phyloP scores from a whole-genome alignment of 2,329 filamentous ascomycete species.

The Neonectria ditissima region DNA sequence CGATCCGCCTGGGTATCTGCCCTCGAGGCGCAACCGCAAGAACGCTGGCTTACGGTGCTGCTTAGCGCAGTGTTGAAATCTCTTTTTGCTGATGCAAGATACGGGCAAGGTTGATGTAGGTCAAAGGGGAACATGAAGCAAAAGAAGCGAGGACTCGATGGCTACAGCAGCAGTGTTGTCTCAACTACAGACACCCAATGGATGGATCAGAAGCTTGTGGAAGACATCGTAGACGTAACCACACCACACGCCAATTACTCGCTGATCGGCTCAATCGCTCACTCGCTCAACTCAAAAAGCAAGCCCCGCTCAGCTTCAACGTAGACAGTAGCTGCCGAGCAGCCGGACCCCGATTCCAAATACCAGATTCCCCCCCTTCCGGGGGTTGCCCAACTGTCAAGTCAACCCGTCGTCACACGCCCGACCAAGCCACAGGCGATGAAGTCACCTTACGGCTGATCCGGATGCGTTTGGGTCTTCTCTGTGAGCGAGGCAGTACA shows the following conservation, averaged over 20 bases:
- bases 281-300: neutral
- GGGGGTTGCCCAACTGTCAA: neutral
- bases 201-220: neutral
- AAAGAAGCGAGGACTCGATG: neutral
- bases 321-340: neutral
- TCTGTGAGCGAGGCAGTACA: conserved; percentile 1
- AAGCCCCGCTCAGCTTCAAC: neutral
- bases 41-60: no score
- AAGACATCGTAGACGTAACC: neutral
- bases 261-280: neutral
- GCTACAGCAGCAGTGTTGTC: neutral
- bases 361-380: neutral
- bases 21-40: neutral
- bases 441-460: conserved; percentile 6
- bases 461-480: neutral
- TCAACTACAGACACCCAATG: neutral
- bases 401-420: conserved; percentile 8
- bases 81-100: neutral
- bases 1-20: neutral
- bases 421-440: conserved; percentile 4
- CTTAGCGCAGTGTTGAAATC: neutral
- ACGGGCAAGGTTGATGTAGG: neutral
- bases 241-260: neutral
- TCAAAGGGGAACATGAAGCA: neutral
- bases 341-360: conserved; percentile 5